Evolutionary conservation across 768 basidiomycete species (phyloP).

Genomic region (Paxillus ammoniavirescens): DNA sequence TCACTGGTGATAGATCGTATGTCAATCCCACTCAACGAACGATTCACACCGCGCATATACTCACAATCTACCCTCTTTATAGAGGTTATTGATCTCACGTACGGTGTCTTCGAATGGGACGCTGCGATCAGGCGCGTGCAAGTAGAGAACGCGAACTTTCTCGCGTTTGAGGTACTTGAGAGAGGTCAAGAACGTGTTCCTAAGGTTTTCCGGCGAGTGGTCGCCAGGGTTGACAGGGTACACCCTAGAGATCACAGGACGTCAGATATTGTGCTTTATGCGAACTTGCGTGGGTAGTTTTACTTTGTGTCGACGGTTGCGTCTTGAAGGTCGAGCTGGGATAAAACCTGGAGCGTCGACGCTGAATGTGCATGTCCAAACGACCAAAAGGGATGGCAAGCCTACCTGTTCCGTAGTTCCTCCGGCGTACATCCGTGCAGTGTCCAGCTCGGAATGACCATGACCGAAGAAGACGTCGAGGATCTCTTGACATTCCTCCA

Average conservation of each 20-base stretch:
- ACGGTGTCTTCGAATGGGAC: constrained; percentile 57
- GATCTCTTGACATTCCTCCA: constrained; percentile 41
- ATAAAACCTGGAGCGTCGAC: constrained; percentile 32
- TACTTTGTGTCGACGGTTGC: constrained; percentile 52
- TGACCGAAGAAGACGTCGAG: constrained; percentile 42
- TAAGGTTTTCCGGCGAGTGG: constrained; percentile 39
- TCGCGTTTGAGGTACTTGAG: constrained; percentile 43
- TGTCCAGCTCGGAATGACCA: constrained; percentile 49
- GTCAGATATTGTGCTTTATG: not conserved
- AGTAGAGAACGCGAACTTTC: constrained; percentile 51
- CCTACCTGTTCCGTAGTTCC: constrained; percentile 56
- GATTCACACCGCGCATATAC: constrained; percentile 6
- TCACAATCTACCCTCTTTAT: constrained; percentile 58
- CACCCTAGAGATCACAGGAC: constrained; percentile 28
- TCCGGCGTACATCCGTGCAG: constrained; percentile 47
- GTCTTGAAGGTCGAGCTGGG: constrained; percentile 38
- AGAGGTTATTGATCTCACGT: constrained; percentile 50
- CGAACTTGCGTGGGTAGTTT: constrained; percentile 1
- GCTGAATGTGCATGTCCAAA: not conserved
- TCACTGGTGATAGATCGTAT: constrained; percentile 33
- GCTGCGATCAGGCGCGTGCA: constrained; percentile 59
- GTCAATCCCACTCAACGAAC: not conserved
- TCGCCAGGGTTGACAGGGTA: constrained; percentile 41
- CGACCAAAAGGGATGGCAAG: not conserved
- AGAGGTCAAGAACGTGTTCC: constrained; percentile 46